Percentiles rank a stretch among this genome's conserved stretches.
phyloP scores from a whole-genome alignment of 345 rosid species.

The Melaleuca quinquenervia region DNA sequence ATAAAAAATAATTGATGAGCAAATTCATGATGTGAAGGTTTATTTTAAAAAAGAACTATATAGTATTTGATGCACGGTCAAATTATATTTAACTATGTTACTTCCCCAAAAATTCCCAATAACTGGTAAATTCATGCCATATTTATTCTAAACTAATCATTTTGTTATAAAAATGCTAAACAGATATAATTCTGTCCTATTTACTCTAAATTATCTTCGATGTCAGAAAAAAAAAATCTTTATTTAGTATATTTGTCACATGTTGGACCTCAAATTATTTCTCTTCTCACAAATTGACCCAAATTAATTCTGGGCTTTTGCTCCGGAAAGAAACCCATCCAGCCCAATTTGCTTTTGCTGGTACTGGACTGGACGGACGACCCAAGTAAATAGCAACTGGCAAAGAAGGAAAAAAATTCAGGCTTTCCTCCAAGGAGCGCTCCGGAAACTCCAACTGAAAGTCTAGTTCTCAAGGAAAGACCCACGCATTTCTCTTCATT shows the following conservation, averaged over 20 bases:
- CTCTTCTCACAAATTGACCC: not conserved
- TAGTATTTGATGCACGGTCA: not conserved
- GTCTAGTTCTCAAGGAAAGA: not conserved
- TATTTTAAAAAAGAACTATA: not conserved
- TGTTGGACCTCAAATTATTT: not conserved
- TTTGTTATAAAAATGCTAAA: no score
- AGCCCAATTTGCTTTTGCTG: not conserved
- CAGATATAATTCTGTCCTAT: not conserved
- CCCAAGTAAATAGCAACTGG: not conserved
- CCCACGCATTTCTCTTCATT: not conserved
- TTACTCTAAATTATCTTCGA: not conserved
- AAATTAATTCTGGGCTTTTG: not conserved
- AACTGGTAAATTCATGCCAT: not conserved
- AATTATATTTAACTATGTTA: not conserved
- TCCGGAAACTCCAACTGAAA: not conserved
- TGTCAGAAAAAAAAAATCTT: not conserved
- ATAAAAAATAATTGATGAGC: not conserved
- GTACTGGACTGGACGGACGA: not conserved
- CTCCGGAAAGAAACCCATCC: not conserved
- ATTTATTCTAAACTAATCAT: not conserved
- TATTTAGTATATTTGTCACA: not conserved
- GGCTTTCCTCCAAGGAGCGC: not conserved
- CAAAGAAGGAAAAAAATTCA: not conserved
- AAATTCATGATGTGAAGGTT: no score
- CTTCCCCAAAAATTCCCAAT: not conserved